A percentile compares a stretch with the other conserved stretches of the same genome.
phyloP scores from a whole-genome alignment of 192 early-diverging fungal genomes.

The Gryganskiella cystojenkinii region DNA sequence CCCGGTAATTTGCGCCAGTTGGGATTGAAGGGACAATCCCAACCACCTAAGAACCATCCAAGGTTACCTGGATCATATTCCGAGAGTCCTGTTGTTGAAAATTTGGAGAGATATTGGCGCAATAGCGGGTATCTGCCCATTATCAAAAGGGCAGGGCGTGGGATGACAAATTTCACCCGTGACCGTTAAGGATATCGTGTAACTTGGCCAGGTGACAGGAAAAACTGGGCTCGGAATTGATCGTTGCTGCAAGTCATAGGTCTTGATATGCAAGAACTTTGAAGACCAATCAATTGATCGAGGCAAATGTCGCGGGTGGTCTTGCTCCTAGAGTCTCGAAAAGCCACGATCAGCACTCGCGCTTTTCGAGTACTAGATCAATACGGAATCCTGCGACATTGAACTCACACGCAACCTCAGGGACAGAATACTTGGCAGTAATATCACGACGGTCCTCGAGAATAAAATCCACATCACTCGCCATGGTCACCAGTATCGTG shows the following conservation, averaged over 20 bases:
- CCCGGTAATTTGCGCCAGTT: no score
- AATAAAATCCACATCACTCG: constrained; percentile 1
- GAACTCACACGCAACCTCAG: neutral
- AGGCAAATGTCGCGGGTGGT: neutral
- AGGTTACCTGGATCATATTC: no score
- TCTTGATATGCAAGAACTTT: neutral
- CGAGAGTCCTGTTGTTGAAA: no score
- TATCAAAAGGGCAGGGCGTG: no score
- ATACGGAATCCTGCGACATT: neutral
- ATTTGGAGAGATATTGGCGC: no score
- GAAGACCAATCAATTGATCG: neutral
- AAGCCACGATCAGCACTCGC: constrained; percentile 7
- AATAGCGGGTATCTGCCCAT: no score
- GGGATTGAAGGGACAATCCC: no score
- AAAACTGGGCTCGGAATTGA: neutral
- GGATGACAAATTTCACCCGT: no score
- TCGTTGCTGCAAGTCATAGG: neutral
- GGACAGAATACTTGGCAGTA: no score
- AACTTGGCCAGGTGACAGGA: neutral
- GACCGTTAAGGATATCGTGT: no score
- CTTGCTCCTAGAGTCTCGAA: no score
- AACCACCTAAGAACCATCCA: no score
- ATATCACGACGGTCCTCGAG: neutral
- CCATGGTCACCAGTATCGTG: neutral
- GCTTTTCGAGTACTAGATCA: neutral